A percentile compares a stretch with the other conserved stretches of the same genome.
Conservation (phyloP, 2,329 filamentous ascomycete species). For the Endoconidiophora polonica region DNA sequence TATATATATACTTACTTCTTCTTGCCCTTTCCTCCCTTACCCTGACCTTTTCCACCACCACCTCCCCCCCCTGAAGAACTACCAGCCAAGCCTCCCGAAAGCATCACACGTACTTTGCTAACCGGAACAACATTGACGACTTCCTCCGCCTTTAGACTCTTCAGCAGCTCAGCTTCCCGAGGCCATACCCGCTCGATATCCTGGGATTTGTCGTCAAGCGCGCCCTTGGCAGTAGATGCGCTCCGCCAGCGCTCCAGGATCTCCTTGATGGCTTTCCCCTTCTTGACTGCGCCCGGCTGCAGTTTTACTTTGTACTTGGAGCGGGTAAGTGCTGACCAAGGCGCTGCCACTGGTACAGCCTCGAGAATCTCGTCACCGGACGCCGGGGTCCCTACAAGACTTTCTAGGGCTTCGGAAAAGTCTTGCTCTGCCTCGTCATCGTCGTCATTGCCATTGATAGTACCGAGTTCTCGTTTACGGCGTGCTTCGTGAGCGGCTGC, state of each 20-base stretch:
- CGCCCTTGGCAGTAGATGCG: constrained; percentile 41
- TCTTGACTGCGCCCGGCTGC: constrained; percentile 78
- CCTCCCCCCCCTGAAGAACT: constrained; percentile 24
- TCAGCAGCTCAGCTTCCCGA: constrained; percentile 69
- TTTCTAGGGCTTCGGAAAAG: constrained; percentile 42
- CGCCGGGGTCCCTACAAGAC: constrained; percentile 60
- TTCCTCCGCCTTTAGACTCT: constrained; percentile 65
- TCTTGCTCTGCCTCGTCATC: constrained; percentile 43
- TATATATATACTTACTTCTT: constrained; percentile 19
- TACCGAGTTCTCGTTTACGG: constrained; percentile 37
- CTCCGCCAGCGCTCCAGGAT: constrained; percentile 67
- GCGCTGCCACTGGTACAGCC: constrained; percentile 45
- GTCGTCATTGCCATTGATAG: constrained; percentile 23
- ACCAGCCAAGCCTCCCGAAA: constrained; percentile 37
- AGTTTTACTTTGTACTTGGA: constrained; percentile 93
- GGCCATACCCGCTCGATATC: constrained; percentile 70
- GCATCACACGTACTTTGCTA: constrained; percentile 63
- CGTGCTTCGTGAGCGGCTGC: constrained; percentile 62
- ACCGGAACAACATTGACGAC: constrained; percentile 68
- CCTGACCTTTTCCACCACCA: constrained; percentile 18
- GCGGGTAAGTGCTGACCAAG: constrained; percentile 44
- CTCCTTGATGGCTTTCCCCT: constrained; percentile 86
- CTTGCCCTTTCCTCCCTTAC: constrained; percentile 25
- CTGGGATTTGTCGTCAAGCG: constrained; percentile 40
- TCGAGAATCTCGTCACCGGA: constrained; percentile 70